Base-by-base conservation (phyloP, 2,329 filamentous ascomycete genomes). In the Orbilia blumenaviensis region DNA sequence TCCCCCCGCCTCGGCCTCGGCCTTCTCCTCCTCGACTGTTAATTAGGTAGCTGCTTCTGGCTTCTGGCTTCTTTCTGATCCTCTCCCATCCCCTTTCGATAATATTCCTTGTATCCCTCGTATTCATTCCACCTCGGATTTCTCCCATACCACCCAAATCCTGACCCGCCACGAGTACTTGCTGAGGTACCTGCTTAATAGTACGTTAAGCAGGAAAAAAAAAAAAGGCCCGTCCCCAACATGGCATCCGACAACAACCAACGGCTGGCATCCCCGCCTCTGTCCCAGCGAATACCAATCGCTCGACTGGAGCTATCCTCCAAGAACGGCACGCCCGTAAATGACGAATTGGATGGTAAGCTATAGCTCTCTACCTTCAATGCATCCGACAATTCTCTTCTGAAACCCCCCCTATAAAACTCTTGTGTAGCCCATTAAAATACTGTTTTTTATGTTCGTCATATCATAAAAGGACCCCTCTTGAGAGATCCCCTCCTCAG, bases 211-310 rank as follows among this genome's bases (percentile, higher is more conserved):
- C n/a, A n/a, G n/a, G n/a, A n/a, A n/a, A n/a, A n/a, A n/a, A n/a
- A n/a, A n/a, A n/a, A n/a, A n/a, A n/a, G n/a, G n/a, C n/a, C n/a
- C n/a, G n/a, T 29, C 18, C 48, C 27, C 18, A 54, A 32, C 21
- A 72, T 72, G 67, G 67, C 67, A 34, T 71, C 66, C 46, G 46
- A 60, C 44, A 66, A 74, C 69, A 64, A 67, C 54, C 52, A 61
- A 52, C 50, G 69, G 32, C 46, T 74, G 69, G 69, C 52, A 44
- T 74, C 69, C 69, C 69, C 72, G 72, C 72, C 72, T 52, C 56
- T 76, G 34, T 68, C 72, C 21, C 72, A 76, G 72, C 72, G 72
- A 48, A 76, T 76, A 64, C 72, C 72, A 54, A 76, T 76, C 64
- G 72, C 72, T 58, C 63, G 72, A 61, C 66, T 76, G 23, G 72